Evolutionary conservation across 208 protist species (phyloP).

Genomic region (Leishmania tropica): DNA sequence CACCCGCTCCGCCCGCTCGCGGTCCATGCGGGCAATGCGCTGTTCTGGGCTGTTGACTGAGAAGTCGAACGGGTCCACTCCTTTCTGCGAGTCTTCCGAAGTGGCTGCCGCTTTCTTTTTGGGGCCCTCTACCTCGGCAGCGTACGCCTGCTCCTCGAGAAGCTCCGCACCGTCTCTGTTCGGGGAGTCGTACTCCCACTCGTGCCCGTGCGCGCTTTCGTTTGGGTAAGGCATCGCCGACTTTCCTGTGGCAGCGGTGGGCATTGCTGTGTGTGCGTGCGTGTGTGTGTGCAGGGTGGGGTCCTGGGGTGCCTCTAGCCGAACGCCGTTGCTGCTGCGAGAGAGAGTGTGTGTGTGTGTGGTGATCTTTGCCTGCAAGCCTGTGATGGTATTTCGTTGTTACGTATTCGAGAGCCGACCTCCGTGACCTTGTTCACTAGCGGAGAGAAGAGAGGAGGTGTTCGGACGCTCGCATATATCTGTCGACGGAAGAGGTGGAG

Average conservation of each 20-base stretch:
- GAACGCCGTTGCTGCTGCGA: background rate
- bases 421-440: background rate
- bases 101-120: conserved; percentile 4
- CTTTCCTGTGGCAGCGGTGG: background rate
- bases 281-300: background rate
- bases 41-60: conserved; percentile 13
- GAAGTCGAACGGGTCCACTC: background rate
- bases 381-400: background rate
- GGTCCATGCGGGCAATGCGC: conserved; percentile 39
- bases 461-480: background rate
- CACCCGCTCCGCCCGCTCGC: conserved; percentile 43
- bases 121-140: background rate
- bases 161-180: conserved; percentile 33
- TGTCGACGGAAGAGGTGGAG: background rate
- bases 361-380: background rate
- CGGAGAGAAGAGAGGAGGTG: background rate
- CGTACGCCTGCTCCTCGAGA: conserved; percentile 24
- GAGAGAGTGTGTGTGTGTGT: background rate
- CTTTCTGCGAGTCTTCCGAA: background rate
- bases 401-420: background rate
- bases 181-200: conserved; percentile 32
- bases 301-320: background rate
- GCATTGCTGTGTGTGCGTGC: background rate
- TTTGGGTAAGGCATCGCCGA: background rate
- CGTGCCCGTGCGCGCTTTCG: background rate